These are phyloP conservation scores for Ogataea paraovalis DNA, from an alignment of 805 yeast species.

Conservation along the genomic window DNA sequence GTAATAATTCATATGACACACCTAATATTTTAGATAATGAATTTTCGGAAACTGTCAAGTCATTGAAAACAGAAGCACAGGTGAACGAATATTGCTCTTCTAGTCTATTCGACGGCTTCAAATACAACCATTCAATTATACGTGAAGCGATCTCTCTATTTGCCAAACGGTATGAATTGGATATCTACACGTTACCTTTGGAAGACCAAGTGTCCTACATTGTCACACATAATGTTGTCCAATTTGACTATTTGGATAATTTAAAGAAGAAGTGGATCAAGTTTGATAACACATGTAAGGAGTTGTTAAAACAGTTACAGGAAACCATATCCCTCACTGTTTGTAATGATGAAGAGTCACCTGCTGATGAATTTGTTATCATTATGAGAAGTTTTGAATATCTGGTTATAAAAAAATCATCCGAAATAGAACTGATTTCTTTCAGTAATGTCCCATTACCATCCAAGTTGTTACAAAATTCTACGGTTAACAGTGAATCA, in stretches of 20 bases:
- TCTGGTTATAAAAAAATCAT: constrained; percentile 32
- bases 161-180: constrained; percentile 10
- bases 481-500: constrained; percentile 5
- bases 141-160: constrained; percentile 38
- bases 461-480: constrained; percentile 3
- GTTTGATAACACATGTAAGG: constrained; percentile 68
- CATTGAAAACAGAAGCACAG: constrained; percentile 5
- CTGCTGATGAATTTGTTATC: constrained; percentile 26
- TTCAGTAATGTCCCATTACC: constrained; percentile 26
- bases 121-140: constrained; percentile 46
- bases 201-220: constrained; percentile 31
- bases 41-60: constrained; percentile 10
- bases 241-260: constrained; percentile 33
- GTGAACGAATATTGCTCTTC: constrained; percentile 38
- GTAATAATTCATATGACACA: constrained; percentile 5
- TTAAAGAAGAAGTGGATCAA: constrained; percentile 60
- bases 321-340: constrained; percentile 55
- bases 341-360: constrained; percentile 30
- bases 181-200: constrained; percentile 20
- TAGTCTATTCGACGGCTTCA: constrained; percentile 46
- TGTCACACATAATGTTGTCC: constrained; percentile 24
- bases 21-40: constrained; percentile 8
- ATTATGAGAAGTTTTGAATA: constrained; percentile 34
- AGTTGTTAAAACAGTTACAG: constrained; percentile 54
- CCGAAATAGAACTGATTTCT: constrained; percentile 28